These are phyloP conservation scores for peach (Prunus persica) DNA, from an alignment of 306 rosid genomes.

Conservation along the genomic window Prunus_persica_NCBIv2 NC_034011.1:15509501-15510000, in stretches of 20 bases:
- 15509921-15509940: neutral
- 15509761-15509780: conserved; percentile 4
- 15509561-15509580: neutral
- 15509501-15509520: too few relatives aligned
- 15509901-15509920: too few relatives aligned
- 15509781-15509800: conserved; percentile 39
- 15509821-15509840: neutral
- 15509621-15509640: conserved; percentile 25
- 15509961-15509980: neutral
- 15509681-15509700: conserved; percentile 31
- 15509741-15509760: conserved; percentile 5
- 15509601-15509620: conserved; percentile 1
- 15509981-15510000: neutral
- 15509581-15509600: neutral
- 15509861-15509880: neutral
- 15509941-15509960: neutral
- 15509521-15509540: neutral
- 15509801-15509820: conserved; percentile 1
- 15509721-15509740: neutral
- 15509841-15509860: neutral
- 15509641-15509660: conserved; percentile 19
- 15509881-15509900: neutral
- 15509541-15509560: neutral
- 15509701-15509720: neutral
- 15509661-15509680: conserved; percentile 37